These are phyloP conservation scores for Heterotrichella gracilis DNA, from an alignment of 352 stramenopile species.

Conservation along the genomic window DNA sequence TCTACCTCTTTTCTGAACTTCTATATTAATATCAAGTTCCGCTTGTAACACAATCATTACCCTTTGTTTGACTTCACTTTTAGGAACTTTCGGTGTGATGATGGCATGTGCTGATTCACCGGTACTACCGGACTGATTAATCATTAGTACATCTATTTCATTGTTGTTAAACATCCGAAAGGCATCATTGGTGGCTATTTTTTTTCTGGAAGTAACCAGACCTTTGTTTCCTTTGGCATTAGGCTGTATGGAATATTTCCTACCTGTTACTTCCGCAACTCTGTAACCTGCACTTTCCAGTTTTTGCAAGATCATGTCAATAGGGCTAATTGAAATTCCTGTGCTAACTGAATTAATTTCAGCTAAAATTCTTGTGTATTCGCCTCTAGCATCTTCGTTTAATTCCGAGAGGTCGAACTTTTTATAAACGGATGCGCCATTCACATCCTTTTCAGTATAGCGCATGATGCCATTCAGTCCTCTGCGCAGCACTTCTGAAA, in stretches of 20 bases:
- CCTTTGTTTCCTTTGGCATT: neutral
- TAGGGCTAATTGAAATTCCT: neutral
- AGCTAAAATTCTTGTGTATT: neutral
- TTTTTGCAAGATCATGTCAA: neutral
- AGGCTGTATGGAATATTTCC: neutral
- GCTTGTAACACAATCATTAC: neutral
- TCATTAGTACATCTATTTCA: neutral
- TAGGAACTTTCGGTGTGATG: neutral
- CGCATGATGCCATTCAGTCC: neutral
- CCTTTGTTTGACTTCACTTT: neutral
- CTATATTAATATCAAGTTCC: slow-evolving; percentile 9
- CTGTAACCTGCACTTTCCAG: neutral
- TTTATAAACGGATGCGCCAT: neutral
- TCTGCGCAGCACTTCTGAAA: neutral
- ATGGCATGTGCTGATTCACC: neutral
- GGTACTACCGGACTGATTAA: neutral
- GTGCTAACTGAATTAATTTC: neutral
- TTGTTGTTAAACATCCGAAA: neutral
- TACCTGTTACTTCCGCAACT: neutral
- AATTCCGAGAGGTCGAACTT: neutral
- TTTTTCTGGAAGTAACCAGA: neutral
- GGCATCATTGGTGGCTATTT: neutral
- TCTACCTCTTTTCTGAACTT: neutral
- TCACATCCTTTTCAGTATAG: neutral
- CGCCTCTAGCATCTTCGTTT: neutral